phyloP scores from a whole-genome alignment of 805 yeast species.

The Cyberlindnera xylosilytica region DNA sequence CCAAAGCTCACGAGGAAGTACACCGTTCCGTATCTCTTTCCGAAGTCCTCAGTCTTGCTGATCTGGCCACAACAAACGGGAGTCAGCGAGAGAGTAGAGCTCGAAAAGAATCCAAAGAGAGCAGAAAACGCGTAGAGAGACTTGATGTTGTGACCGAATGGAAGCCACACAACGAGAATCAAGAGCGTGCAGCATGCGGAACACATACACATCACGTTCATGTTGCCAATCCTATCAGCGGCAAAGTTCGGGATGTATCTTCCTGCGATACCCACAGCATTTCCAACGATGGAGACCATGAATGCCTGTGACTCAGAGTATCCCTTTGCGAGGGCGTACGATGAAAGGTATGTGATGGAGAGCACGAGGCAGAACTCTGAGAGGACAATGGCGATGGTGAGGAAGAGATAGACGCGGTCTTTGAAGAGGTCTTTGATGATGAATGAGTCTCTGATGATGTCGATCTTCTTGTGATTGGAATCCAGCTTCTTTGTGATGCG shows the following conservation, averaged over 20 bases:
- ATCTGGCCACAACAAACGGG: constrained; percentile 71
- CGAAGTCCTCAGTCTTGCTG: constrained; percentile 61
- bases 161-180: constrained; percentile 61
- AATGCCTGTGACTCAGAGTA: constrained; percentile 38
- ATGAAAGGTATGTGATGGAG: constrained; percentile 46
- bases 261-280: constrained; percentile 41
- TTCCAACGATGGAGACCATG: constrained; percentile 43
- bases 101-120: constrained; percentile 55
- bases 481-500: constrained; percentile 27
- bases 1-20: constrained; percentile 49
- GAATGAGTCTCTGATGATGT: constrained; percentile 9
- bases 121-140: constrained; percentile 51
- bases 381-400: constrained; percentile 31
- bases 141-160: constrained; percentile 46
- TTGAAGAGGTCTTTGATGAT: constrained; percentile 11
- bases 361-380: constrained; percentile 34
- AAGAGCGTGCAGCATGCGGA: constrained; percentile 43
- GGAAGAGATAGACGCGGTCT: constrained; percentile 37
- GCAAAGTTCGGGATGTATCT: constrained; percentile 39
- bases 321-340: constrained; percentile 47
- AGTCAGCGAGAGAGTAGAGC: constrained; percentile 60
- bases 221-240: constrained; percentile 43
- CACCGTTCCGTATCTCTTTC: constrained; percentile 65
- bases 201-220: constrained; percentile 30
- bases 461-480: constrained; percentile 1